Conservation (phyloP, 305 asterid species). For the Fraxinus xanthoxyloides region DNA sequence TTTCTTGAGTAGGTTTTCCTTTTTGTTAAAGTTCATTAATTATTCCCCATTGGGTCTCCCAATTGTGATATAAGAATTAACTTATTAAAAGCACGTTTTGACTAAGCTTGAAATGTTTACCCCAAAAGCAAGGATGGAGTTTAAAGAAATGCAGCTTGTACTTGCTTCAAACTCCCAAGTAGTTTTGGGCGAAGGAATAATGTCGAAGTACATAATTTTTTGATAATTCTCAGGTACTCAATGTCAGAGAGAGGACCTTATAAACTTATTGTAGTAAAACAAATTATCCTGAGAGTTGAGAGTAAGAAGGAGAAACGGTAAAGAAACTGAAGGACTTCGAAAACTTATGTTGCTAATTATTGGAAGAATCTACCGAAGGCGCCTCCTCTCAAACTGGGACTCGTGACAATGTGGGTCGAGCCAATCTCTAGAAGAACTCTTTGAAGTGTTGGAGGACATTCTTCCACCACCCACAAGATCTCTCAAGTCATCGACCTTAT, state of each 20-base stretch:
- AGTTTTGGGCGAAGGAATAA: neutral
- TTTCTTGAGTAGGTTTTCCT: neutral
- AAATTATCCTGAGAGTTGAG: neutral
- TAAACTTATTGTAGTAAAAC: neutral
- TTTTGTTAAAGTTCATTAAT: no score
- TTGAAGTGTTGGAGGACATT: constrained; percentile 39
- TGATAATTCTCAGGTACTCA: neutral
- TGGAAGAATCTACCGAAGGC: constrained; percentile 18
- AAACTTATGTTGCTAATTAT: constrained; percentile 5
- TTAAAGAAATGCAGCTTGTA: neutral
- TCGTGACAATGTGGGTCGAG: constrained; percentile 94
- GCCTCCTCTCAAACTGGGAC: constrained; percentile 67
- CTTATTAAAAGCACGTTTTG: neutral
- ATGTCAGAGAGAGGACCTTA: neutral
- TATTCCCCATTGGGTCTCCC: no score
- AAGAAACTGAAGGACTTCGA: neutral
- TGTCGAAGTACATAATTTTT: neutral
- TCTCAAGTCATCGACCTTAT: constrained; percentile 70
- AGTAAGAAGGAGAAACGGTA: neutral
- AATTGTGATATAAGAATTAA: neutral
- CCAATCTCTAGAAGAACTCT: constrained; percentile 72
- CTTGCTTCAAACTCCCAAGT: neutral
- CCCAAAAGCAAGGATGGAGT: neutral
- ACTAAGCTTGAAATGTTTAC: neutral
- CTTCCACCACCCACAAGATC: constrained; percentile 78